Evolutionary conservation across 106 monocot species (phyloP).

Genomic region (Dioscorea dumetorum): DNA sequence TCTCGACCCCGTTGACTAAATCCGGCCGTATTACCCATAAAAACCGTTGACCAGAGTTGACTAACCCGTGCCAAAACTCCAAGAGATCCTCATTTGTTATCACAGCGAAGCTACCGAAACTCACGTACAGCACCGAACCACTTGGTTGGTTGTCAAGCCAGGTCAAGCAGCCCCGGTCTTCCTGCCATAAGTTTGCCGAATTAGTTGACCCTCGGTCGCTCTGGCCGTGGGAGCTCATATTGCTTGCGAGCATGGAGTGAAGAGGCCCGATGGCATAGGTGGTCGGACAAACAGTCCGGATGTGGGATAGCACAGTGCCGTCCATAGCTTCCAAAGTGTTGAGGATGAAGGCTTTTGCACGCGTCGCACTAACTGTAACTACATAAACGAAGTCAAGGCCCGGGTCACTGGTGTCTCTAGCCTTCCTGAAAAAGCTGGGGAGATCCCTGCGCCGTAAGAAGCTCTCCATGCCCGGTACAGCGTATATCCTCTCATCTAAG

Average conservation of each 20-base stretch:
- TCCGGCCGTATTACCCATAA: constrained; percentile 55
- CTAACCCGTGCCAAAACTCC: constrained; percentile 39
- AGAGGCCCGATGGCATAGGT: constrained; percentile 34
- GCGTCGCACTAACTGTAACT: neutral
- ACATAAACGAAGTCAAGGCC: neutral
- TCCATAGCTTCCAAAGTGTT: constrained; percentile 27
- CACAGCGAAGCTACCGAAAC: constrained; percentile 37
- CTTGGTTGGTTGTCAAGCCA: constrained; percentile 31
- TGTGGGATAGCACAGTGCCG: constrained; percentile 13
- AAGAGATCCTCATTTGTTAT: constrained; percentile 15
- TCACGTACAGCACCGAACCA: constrained; percentile 43
- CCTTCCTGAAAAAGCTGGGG: constrained; percentile 12
- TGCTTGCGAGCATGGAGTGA: neutral
- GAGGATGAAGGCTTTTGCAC: constrained; percentile 18
- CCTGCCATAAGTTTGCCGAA: constrained; percentile 7
- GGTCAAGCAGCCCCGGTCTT: constrained; percentile 10
- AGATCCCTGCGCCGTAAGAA: constrained; percentile 42
- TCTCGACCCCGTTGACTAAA: constrained; percentile 7
- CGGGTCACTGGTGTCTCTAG: constrained; percentile 13
- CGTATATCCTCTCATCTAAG: constrained; percentile 15
- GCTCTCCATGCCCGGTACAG: constrained; percentile 34
- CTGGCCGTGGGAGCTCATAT: too few relatives aligned
- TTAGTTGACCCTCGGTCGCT: neutral
- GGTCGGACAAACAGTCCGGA: constrained; percentile 11
- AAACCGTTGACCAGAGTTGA: constrained; percentile 30